Conservation (phyloP, 2,329 filamentous ascomycete species). For the Elsinoe fawcettii region DNA sequence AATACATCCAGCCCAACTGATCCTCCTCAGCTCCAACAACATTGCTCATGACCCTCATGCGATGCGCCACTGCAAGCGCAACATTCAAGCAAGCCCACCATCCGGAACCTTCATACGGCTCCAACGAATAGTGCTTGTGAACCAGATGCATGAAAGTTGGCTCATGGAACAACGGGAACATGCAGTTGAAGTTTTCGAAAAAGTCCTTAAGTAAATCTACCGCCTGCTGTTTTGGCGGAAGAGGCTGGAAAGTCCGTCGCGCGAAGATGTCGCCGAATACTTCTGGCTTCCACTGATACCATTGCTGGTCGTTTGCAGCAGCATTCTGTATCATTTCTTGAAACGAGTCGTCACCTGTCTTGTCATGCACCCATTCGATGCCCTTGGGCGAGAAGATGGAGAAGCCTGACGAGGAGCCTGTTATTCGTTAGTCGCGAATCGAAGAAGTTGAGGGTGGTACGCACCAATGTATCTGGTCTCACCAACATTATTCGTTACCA, state of each 20-base stretch:
- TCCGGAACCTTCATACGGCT: slow-evolving; percentile 89
- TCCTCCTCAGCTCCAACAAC: slow-evolving; percentile 85
- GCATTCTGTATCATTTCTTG: slow-evolving; percentile 90
- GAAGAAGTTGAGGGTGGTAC: slow-evolving; percentile 21
- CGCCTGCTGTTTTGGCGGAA: slow-evolving; percentile 82
- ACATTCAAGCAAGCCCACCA: slow-evolving; percentile 99
- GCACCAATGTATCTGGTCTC: slow-evolving; percentile 93
- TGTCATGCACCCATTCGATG: slow-evolving; percentile 96
- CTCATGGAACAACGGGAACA: slow-evolving; percentile 95
- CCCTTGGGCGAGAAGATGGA: slow-evolving; percentile 98
- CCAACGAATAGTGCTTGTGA: slow-evolving; percentile 82
- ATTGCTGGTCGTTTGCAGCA: slow-evolving; percentile 82
- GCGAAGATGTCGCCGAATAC: slow-evolving; percentile 89
- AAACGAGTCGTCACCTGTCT: slow-evolving; percentile 92
- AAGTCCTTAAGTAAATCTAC: slow-evolving; percentile 84
- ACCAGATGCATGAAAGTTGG: slow-evolving; percentile 98
- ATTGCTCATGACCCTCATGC: slow-evolving; percentile 91
- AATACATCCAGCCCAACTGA: slow-evolving; percentile 85
- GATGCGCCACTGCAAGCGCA: slow-evolving; percentile 83
- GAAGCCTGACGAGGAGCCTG: slow-evolving; percentile 92
- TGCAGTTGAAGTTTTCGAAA: slow-evolving; percentile 98
- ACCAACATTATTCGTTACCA: slow-evolving; percentile 89
- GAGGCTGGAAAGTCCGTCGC: slow-evolving; percentile 69
- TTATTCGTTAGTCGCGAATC: neutral
- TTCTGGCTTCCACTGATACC: slow-evolving; percentile 97